phyloP scores from a whole-genome alignment of 2,329 filamentous ascomycete species.

The Camillea tinctor region DNA sequence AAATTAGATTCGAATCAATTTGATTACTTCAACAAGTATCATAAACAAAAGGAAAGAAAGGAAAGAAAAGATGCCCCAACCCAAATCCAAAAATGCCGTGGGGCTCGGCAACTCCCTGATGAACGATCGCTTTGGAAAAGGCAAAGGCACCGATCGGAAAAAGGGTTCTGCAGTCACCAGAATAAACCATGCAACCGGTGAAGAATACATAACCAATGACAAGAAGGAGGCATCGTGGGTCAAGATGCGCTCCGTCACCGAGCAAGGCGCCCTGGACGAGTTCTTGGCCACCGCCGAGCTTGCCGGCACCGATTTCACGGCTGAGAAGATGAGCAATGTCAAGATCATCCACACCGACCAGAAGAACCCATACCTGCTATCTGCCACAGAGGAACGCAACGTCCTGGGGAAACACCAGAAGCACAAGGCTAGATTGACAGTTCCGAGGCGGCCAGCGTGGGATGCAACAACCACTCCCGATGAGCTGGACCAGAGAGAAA shows the following conservation, averaged over 20 bases:
- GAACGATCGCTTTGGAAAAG: slow-evolving; percentile 97
- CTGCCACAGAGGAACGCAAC: slow-evolving; percentile 76
- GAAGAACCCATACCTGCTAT: slow-evolving; percentile 90
- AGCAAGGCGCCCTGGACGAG: slow-evolving; percentile 94
- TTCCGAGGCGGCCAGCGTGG: slow-evolving; percentile 88
- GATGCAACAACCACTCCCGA: slow-evolving; percentile 79
- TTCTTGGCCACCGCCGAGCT: slow-evolving; percentile 94
- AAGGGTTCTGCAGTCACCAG: slow-evolving; percentile 60
- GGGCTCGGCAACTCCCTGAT: slow-evolving; percentile 96
- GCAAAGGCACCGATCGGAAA: slow-evolving; percentile 81
- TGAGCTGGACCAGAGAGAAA: slow-evolving; percentile 77
- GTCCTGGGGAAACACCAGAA: slow-evolving; percentile 78
- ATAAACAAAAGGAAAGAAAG: too few species aligned
- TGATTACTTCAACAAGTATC: too few species aligned
- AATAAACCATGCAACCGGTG: slow-evolving; percentile 76
- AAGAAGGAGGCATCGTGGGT: slow-evolving; percentile 93
- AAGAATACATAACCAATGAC: slow-evolving; percentile 89
- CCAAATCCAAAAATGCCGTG: slow-evolving; percentile 94
- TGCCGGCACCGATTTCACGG: slow-evolving; percentile 97
- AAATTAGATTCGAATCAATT: too few species aligned
- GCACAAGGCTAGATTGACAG: slow-evolving; percentile 77
- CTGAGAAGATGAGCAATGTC: slow-evolving; percentile 98
- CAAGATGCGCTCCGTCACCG: slow-evolving; percentile 98
- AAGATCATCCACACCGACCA: slow-evolving; percentile 98
- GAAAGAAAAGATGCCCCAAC: slow-evolving; percentile 59